phyloP scores from a whole-genome alignment of 257 asterid genomes.

The Solanum dulcamara region DNA sequence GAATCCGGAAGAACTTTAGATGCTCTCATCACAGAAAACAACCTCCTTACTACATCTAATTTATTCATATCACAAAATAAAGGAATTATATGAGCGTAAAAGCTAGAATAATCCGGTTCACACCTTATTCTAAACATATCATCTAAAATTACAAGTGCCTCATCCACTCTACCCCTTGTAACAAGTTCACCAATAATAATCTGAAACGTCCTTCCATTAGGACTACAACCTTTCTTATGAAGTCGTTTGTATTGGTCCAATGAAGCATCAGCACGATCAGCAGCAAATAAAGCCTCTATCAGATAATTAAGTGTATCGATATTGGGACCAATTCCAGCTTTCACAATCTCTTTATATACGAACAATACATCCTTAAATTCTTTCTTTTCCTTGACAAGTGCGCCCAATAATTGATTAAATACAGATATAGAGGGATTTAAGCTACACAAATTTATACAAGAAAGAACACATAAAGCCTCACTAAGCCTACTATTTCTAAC shows the following conservation, averaged over 20 bases:
- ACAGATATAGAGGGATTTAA: slow-evolving; percentile 35
- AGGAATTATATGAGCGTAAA: slow-evolving; percentile 40
- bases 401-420: slow-evolving; percentile 45
- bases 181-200: slow-evolving; percentile 53
- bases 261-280: slow-evolving; percentile 48
- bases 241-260: slow-evolving; percentile 60
- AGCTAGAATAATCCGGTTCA: slow-evolving; percentile 32
- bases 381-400: slow-evolving; percentile 40
- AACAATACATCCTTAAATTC: slow-evolving; percentile 69
- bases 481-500: slow-evolving; percentile 30
- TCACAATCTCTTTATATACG: slow-evolving; percentile 80
- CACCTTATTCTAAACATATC: slow-evolving; percentile 44
- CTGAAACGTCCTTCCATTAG: slow-evolving; percentile 60
- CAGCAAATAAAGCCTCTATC: slow-evolving; percentile 61
- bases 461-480: slow-evolving; percentile 65
- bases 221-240: slow-evolving; percentile 64
- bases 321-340: slow-evolving; percentile 56
- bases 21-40: slow-evolving; percentile 48
- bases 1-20: slow-evolving; percentile 30
- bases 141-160: slow-evolving; percentile 37
- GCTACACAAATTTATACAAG: slow-evolving; percentile 39
- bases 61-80: slow-evolving; percentile 36
- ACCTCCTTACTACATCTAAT: slow-evolving; percentile 31
- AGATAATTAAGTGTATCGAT: slow-evolving; percentile 54
- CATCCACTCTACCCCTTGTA: slow-evolving; percentile 35